These are phyloP conservation scores for Cercophora samala DNA, from an alignment of 495 filamentous ascomycete species.

Conservation along the genomic window DNA sequence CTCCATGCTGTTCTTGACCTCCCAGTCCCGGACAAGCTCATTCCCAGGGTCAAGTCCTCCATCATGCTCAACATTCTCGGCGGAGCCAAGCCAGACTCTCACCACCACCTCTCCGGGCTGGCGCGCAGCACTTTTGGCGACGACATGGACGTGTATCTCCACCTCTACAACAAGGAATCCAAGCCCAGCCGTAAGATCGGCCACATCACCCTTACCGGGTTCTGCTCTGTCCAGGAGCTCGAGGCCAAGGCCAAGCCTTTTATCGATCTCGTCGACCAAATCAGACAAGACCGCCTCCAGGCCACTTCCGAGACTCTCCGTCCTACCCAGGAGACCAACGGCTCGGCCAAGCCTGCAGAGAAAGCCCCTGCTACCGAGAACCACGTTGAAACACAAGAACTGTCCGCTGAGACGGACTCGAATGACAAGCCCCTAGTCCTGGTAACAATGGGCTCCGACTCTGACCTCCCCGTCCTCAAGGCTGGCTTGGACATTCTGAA, in stretches of 20 bases:
- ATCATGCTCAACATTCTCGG: slow-evolving; percentile 99
- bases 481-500: slow-evolving; percentile 73
- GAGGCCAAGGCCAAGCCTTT: slow-evolving; percentile 66
- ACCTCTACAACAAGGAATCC: slow-evolving; percentile 90
- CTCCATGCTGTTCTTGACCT: slow-evolving; percentile 80
- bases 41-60: slow-evolving; percentile 56
- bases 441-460: slow-evolving; percentile 94
- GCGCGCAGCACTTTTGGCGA: slow-evolving; percentile 60
- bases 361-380: slow-evolving; percentile 5
- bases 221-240: slow-evolving; percentile 66
- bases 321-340: slow-evolving; percentile 20
- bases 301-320: slow-evolving; percentile 25
- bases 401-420: background rate
- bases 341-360: slow-evolving; percentile 9
- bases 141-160: slow-evolving; percentile 52
- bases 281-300: slow-evolving; percentile 55
- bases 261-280: slow-evolving; percentile 60
- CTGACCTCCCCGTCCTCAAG: slow-evolving; percentile 76
- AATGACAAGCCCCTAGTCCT: slow-evolving; percentile 58
- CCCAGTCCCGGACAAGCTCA: slow-evolving; percentile 61
- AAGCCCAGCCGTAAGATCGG: slow-evolving; percentile 92
- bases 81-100: slow-evolving; percentile 64
- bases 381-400: background rate
- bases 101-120: slow-evolving; percentile 60
- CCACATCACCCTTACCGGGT: slow-evolving; percentile 73